Percentiles rank a stretch among this genome's conserved stretches.
Evolutionary conservation across 2,329 filamentous ascomycete species (phyloP).

Genomic region (Fusarium sp.): DNA sequence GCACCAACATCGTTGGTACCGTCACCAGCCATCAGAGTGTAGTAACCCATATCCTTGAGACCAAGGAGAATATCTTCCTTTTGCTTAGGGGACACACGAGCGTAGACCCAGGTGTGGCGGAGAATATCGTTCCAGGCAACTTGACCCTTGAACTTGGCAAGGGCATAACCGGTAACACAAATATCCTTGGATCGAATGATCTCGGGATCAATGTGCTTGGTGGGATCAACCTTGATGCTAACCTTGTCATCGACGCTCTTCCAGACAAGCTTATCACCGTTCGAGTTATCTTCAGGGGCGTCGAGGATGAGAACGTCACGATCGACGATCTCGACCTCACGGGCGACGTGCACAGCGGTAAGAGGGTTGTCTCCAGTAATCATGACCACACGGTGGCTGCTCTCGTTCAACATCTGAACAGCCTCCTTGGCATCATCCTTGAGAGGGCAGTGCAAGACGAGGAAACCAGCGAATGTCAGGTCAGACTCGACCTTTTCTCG

Average conservation of each 20-base stretch:
- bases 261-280: slow-evolving; percentile 89
- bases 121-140: slow-evolving; percentile 82
- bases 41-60: slow-evolving; percentile 96
- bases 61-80: slow-evolving; percentile 99
- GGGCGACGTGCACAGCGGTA: slow-evolving; percentile 95
- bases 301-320: slow-evolving; percentile 95
- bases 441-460: slow-evolving; percentile 94
- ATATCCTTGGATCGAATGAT: slow-evolving; percentile 91
- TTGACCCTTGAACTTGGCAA: slow-evolving; percentile 89
- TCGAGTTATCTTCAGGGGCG: slow-evolving; percentile 89
- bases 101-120: slow-evolving; percentile 96
- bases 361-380: slow-evolving; percentile 98
- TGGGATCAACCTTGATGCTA: slow-evolving; percentile 87
- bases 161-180: slow-evolving; percentile 94
- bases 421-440: slow-evolving; percentile 97
- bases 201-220: slow-evolving; percentile 82
- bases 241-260: slow-evolving; percentile 93
- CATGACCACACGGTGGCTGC: slow-evolving; percentile 98
- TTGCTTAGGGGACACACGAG: slow-evolving; percentile 97
- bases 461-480: slow-evolving; percentile 91
- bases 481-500: slow-evolving; percentile 91
- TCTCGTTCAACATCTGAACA: slow-evolving; percentile 98
- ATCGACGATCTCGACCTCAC: slow-evolving; percentile 97
- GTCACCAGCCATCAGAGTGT: slow-evolving; percentile 98
- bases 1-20: slow-evolving; percentile 98